Base-by-base conservation (phyloP, 2,329 filamentous ascomycete genomes). In the Aspergillus sp. region DNA sequence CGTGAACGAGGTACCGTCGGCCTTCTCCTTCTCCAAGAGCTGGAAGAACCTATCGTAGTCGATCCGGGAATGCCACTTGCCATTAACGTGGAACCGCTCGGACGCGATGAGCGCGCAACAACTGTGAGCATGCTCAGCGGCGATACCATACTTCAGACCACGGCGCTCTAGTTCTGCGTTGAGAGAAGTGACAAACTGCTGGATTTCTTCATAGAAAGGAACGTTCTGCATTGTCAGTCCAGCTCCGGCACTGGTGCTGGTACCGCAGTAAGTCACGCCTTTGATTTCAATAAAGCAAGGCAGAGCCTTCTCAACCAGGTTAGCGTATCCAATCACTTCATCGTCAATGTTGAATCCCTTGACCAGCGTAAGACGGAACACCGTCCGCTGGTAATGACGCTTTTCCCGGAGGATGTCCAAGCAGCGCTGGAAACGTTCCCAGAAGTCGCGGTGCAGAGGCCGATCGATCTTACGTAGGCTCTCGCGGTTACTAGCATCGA, bases 271-370 rank as follows among this genome's bases (percentile, higher is more conserved):
- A 0, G 94, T 98, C 39, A 98, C 94, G 57, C 94, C 94, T 80
- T 98, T 98, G 75, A 98, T 85, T 80, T 98, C 94, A 52, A 98
- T 87, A 72, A 98, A 96, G 75, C 91, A 94, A 0, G 94, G 94
- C 21, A 96, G 82, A 0, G 90, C 93, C 66, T 88, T 87, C 72
- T 93, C 90, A 17, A 98, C 90, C 1, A 98, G 86, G 70, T 91
- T 88, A 0, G 94, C 94, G 71, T 99, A 98, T 4, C 94, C 94
- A 65, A 89, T 85, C 5, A 89, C 92, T 76, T 97, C 95, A 68
- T 96, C 93, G 23, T 96, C 94, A 65, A 98, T 87, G 74, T 99
- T 98, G 84, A 99, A 98, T 3, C 93, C 94, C 80, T 98, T 98
- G 73, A 98, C 95, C 2, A 99, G 87, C 0, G 94, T 98, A 3